Evolutionary conservation across 2,329 filamentous ascomycete genomes (phyloP), one percentile per base, ranked within the genome.

Genomic region (Metarhizium brunneum): DNA sequence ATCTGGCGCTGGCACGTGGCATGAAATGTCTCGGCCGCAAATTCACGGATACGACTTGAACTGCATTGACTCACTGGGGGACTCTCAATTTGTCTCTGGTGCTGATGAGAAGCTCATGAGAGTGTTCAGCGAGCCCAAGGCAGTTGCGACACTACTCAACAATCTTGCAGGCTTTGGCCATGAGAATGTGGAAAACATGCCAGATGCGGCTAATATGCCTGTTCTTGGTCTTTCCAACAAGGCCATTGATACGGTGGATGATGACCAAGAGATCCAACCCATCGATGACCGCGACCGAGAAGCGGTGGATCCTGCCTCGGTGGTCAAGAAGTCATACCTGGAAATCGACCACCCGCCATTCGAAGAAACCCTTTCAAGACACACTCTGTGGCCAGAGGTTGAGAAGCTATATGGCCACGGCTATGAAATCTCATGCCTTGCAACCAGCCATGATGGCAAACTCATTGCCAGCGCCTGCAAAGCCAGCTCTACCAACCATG

Each of bases 21-120:
- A 97, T 70, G 94, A 99, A 69, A 91, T 97, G 76, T 87, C 92
- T 1, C 80, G 94, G 52, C 94, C 94, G 4, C 94, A 99, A 69
- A 99, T 99, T 61, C 94, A 99, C 68, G 94, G 94, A 42, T 99
- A 99, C 69, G 92, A 99, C 69, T 80, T 99, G 54, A 99, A 97
- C 75, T 97, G 94, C 69, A 85, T 97, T 60, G 88, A 91, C 65
- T 81, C 85, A 0, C 76, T 96, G 5, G 85, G 83, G 7, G 71
- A 81, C 7, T 79, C 83, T 7, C 87, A 86, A 62, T 99, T 99
- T 67, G 87, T 97, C 25, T 95, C 92, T 2, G 94, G 94, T 6
- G 94, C 94, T 3, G 94, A 99, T 62, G 94, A 99, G 75, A 99
- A 99, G 72, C 82, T 99, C n/a, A 82, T 99, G 69, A 87, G 94